Evolutionary conservation across 2,329 filamentous ascomycete species (phyloP), one percentile per base, ranked within the genome.

Genomic region (Colletotrichum sp.): DNA sequence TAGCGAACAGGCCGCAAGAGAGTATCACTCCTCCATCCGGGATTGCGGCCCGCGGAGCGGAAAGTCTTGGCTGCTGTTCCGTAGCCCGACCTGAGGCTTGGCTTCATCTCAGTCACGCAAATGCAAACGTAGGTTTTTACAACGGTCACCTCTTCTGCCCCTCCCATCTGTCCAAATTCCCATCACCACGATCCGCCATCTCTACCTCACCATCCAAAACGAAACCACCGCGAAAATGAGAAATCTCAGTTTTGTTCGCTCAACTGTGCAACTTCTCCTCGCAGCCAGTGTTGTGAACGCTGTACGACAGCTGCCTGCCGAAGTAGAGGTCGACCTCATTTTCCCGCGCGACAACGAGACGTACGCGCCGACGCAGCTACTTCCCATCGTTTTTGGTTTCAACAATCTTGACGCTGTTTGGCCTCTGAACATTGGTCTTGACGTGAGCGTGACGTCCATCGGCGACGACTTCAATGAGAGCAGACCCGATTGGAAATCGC

Each of bases 271-370:
- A 44, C 2, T 30, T 26, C 21, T 63, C 13, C 1, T 63, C 30
- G 18, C 60, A 34, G 60, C n/a, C 18, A 18, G 2, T 3, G 60
- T n/a, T 6, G 24, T 63, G 1, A 63, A 63, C 32, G 28, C 60
- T 44, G 36, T 6, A 18, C 39, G 69, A 10, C 32, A 71, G 6
- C 34, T 71, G 21, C 69, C 62, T 26, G 69, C 44, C 7, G 30
- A 72, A 18, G 3, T 72, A 7, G 60, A 72, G 9, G 39, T 81
- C 59, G 79, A 80, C 52, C 36, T 82, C 55, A 69, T 81, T 6
- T 82, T 82, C 69, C 80, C 81, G 7, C 80, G 79, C 63, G 79
- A 80, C 24, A 80, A 82, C 77, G 72, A 79, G 59, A 81, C 79
- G 6, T 81, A 81, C 72, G 72, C 78, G 28, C 81, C 78, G 12